phyloP scores from a whole-genome alignment of 345 rosid genomes.

The Arabis alpina region DNA sequence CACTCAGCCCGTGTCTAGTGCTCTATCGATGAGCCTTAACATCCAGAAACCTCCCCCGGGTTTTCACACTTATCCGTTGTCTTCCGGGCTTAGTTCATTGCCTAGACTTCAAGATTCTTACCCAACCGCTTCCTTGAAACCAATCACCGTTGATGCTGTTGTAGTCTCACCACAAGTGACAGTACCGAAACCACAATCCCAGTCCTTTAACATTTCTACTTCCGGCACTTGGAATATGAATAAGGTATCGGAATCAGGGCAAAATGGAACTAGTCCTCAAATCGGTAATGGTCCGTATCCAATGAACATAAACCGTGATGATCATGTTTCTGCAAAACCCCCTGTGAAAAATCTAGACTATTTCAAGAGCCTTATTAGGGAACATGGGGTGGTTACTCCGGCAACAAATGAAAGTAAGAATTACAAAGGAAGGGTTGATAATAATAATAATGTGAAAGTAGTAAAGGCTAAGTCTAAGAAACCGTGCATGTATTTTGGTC shows the following conservation, averaged over 20 bases:
- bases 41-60: conserved; percentile 4
- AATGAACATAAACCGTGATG: conserved; percentile 8
- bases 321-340: conserved; percentile 11
- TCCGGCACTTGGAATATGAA: conserved; percentile 18
- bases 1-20: conserved; percentile 4
- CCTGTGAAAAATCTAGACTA: conserved; percentile 50
- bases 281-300: conserved; percentile 14
- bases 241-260: not conserved
- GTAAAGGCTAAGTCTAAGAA: conserved; percentile 41
- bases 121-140: not conserved
- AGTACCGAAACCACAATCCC: not conserved
- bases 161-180: conserved; percentile 10
- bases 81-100: conserved; percentile 1
- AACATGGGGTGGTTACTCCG: conserved; percentile 54
- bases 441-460: not conserved
- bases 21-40: not conserved
- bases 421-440: conserved; percentile 25
- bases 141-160: conserved; percentile 18
- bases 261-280: conserved; percentile 8
- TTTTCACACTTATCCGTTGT: conserved; percentile 7
- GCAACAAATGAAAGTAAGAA: conserved; percentile 21
- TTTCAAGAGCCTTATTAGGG: conserved; percentile 60
- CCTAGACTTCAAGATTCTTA: conserved; percentile 12
- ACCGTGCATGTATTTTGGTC: conserved; percentile 51
- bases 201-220: not conserved